phyloP scores from a whole-genome alignment of 768 basidiomycete species.

The Coprinopsis sp. region DNA sequence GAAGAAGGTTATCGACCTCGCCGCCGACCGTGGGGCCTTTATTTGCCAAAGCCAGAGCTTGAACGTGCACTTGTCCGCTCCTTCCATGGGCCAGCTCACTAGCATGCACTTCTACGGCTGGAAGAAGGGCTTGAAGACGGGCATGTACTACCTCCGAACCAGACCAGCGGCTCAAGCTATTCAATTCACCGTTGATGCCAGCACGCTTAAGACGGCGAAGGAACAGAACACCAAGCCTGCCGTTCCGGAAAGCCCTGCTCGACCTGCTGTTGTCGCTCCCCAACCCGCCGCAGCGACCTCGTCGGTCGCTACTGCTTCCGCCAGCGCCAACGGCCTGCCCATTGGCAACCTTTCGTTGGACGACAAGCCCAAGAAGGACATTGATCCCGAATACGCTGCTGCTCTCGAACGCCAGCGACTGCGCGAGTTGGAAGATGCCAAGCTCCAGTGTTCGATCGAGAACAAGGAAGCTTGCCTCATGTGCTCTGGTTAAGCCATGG shows the following conservation, averaged over 20 bases:
- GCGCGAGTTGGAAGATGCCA: slow-evolving; percentile 75
- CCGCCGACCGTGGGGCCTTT: slow-evolving; percentile 98
- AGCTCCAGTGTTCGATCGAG: slow-evolving; percentile 79
- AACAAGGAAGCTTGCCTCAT: slow-evolving; percentile 94
- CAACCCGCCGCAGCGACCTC: slow-evolving; percentile 14
- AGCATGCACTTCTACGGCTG: slow-evolving; percentile 99
- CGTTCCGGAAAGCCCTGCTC: slow-evolving; percentile 15
- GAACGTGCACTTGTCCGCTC: slow-evolving; percentile 88
- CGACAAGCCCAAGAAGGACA: slow-evolving; percentile 46
- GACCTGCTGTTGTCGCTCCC: too few relatives aligned
- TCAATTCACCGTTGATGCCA: slow-evolving; percentile 94
- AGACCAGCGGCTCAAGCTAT: slow-evolving; percentile 93
- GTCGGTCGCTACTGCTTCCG: slow-evolving; percentile 16
- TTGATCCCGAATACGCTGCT: slow-evolving; percentile 72
- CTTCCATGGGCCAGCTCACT: slow-evolving; percentile 87
- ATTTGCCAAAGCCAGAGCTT: slow-evolving; percentile 95
- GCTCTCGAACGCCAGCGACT: slow-evolving; percentile 67
- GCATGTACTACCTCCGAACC: slow-evolving; percentile 97
- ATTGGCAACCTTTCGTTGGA: slow-evolving; percentile 39
- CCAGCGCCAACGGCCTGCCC: too few relatives aligned
- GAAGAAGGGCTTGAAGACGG: slow-evolving; percentile 99
- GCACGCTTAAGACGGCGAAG: slow-evolving; percentile 62
- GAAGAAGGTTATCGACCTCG: slow-evolving; percentile 96
- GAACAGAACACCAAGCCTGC: slow-evolving; percentile 32
- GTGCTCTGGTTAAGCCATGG: slow-evolving; percentile 66